Evolutionary conservation across 371 early-diverging fungal genomes (phyloP), one percentile per base, ranked within the genome.

Genomic region (Actinomortierella ambigua): DNA sequence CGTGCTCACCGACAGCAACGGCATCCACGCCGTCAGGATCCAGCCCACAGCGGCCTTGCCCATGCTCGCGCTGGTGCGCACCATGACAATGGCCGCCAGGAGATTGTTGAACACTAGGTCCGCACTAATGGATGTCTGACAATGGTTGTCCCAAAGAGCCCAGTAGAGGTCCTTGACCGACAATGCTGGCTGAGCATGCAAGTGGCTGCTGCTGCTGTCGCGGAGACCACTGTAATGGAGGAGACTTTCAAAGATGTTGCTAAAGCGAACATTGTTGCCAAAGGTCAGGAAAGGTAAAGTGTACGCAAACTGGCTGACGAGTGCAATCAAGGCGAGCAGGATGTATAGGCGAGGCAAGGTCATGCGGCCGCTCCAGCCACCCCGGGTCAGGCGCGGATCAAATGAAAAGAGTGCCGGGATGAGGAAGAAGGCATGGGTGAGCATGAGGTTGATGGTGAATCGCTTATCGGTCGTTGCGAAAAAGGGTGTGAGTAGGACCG

Each of bases 1-100:
- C 1, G 82, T 79, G 17, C 83, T 78, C 26, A 78, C 77, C 1
- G 85, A 81, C 5, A 82, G 54, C 1, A 81, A 22, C 1, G 82
- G 81, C 24, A 82, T 78, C 2, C 69, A 13, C 0, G 65, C 13
- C 0, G 76, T 59, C 29, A 75, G 51, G 0, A 58, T 23, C 49
- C 60, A 20, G 1, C 67, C 75, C 3, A 71, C 49, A 7, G 42
- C 47, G 5, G 48, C 34, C 49, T 63, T 66, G 18, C 56, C 62
- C 57, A 66, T 9, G 23, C 53, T 57, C 2, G 50, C 53, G 23
- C 67, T 73, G 15, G 75, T 63, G 39, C 62, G 75, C 26, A 73
- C 23, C 59, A 73, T 67, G 29, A 60, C 66, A 2, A 63, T 49
- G 14, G 67, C 75, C 1, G 75, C 67, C 39, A 73, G 43, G 46